Conservation (phyloP, 2,329 filamentous ascomycete species). For the Cladosporium sp. region DNA sequence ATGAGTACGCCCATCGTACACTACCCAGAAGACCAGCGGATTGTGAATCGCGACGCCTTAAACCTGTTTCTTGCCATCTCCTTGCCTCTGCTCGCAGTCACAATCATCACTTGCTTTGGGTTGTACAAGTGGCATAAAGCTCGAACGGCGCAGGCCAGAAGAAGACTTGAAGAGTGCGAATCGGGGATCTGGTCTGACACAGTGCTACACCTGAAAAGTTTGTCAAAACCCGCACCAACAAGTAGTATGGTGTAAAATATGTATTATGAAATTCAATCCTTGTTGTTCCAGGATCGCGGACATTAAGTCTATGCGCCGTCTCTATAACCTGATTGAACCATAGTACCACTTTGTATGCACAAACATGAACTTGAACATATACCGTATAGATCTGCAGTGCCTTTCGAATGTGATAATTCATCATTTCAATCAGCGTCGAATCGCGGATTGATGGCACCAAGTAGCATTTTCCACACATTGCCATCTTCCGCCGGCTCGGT, state of each 20-base stretch:
- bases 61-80: constrained; percentile 32
- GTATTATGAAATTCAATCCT: too few species aligned
- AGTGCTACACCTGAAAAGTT: too few species aligned
- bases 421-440: constrained; percentile 13
- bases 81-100: constrained; percentile 34
- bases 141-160: neutral
- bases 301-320: too few species aligned
- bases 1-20: constrained; percentile 39
- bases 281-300: too few species aligned
- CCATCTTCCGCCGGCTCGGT: constrained; percentile 17
- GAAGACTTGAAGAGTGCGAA: neutral
- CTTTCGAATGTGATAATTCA: too few species aligned
- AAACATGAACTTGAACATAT: too few species aligned
- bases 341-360: too few species aligned
- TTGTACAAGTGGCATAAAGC: constrained; percentile 26
- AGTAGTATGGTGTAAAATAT: too few species aligned
- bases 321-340: too few species aligned
- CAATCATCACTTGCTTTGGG: constrained; percentile 31
- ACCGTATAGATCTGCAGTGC: too few species aligned
- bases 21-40: constrained; percentile 11
- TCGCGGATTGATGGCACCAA: constrained; percentile 18
- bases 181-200: neutral
- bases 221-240: too few species aligned
- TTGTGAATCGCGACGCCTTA: constrained; percentile 25
- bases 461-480: constrained; percentile 29